Conservation (phyloP, 139 green algal species). For the Chlorella sp. region DNA sequence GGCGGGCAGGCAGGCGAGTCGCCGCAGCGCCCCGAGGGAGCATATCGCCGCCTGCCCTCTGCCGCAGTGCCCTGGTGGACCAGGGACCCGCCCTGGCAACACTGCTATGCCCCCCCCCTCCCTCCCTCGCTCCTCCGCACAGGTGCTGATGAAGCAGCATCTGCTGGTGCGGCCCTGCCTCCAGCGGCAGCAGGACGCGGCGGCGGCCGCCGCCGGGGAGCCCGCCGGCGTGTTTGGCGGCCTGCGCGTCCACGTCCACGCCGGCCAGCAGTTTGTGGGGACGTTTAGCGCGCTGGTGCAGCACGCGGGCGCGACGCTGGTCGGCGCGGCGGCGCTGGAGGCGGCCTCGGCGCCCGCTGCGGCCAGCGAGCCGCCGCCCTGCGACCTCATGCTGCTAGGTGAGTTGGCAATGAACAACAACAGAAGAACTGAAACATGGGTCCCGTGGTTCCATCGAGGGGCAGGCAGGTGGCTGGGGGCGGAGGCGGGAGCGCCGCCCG, state of each 20-base stretch:
- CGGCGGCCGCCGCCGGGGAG: background rate
- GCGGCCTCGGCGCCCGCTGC: no score
- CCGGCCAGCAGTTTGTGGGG: background rate
- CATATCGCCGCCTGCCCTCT: background rate
- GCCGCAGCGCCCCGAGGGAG: background rate
- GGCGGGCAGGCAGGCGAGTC: background rate
- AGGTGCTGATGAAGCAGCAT: constrained; percentile 6
- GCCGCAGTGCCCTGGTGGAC: background rate
- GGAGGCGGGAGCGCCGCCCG: no score
- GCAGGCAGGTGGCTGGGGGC: background rate
- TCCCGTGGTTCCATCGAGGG: background rate
- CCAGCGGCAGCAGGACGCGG: no score
- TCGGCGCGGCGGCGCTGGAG: background rate
- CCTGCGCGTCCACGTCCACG: background rate
- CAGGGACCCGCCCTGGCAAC: background rate
- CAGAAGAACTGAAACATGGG: background rate
- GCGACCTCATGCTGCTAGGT: background rate
- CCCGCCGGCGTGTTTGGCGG: constrained; percentile 8
- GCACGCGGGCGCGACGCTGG: background rate
- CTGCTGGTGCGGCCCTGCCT: no score
- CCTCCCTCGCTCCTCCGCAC: background rate
- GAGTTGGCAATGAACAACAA: no score
- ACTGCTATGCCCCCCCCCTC: background rate
- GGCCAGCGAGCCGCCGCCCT: no score
- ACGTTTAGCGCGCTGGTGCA: constrained; percentile 2